These are phyloP conservation scores for Penicillium sumatraense DNA, from an alignment of 2,329 filamentous ascomycete genomes.

Conservation along the genomic window DNA sequence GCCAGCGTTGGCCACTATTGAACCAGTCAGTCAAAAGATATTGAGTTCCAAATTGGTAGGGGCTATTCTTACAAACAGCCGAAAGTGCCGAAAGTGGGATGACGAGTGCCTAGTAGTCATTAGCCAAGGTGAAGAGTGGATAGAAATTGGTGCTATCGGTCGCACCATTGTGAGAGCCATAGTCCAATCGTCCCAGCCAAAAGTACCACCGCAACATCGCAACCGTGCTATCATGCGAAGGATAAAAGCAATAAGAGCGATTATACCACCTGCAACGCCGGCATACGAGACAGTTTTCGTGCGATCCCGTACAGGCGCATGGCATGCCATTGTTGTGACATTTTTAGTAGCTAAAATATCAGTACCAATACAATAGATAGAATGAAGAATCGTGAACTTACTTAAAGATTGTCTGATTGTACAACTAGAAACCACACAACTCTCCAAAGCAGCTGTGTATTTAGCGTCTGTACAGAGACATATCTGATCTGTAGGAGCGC, in stretches of 20 bases:
- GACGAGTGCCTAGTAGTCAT: constrained; percentile 16
- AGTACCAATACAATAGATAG: too few relatives aligned
- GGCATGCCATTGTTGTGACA: constrained; percentile 44
- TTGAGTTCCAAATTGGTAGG: too few relatives aligned
- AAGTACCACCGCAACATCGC: constrained; percentile 37
- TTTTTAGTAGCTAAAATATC: constrained; percentile 46
- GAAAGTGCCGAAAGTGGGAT: constrained; percentile 32
- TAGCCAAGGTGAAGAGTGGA: background rate
- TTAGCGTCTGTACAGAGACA: constrained; percentile 46
- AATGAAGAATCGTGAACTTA: constrained; percentile 21
- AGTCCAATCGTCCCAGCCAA: constrained; percentile 48
- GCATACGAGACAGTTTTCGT: constrained; percentile 35
- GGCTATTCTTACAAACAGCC: constrained; percentile 27
- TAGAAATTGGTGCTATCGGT: background rate
- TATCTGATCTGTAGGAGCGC: constrained; percentile 40
- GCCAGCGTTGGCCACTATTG: constrained; percentile 44
- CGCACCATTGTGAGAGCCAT: constrained; percentile 39
- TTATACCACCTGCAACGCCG: constrained; percentile 39
- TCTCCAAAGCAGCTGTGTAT: constrained; percentile 36
- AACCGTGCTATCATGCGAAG: constrained; percentile 45
- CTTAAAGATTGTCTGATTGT: constrained; percentile 44
- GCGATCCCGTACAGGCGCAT: constrained; percentile 43
- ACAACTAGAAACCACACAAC: constrained; percentile 42
- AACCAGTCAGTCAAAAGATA: constrained; percentile 7
- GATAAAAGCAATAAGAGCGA: constrained; percentile 40